Conservation (phyloP, 768 basidiomycete species). For the Fomitopsis serialis region DNA sequence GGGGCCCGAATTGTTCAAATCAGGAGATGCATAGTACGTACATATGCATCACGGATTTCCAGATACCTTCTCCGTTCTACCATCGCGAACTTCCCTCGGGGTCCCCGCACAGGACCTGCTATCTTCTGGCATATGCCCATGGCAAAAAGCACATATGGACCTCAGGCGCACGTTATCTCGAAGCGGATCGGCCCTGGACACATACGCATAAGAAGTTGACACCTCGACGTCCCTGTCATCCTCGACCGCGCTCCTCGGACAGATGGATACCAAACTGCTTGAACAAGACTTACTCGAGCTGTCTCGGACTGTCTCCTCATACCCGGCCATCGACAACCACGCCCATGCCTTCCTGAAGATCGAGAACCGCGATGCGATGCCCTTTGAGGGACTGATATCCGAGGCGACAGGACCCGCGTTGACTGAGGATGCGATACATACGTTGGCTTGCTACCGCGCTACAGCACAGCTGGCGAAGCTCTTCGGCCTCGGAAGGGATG, state of each 20-base stretch:
- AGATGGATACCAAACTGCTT: not conserved
- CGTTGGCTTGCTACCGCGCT: conserved; percentile 57
- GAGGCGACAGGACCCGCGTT: conserved; percentile 56
- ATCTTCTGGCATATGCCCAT: too few species aligned
- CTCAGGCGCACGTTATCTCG: too few species aligned
- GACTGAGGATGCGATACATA: conserved; percentile 43
- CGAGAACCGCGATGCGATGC: conserved; percentile 36
- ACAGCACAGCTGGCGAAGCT: conserved; percentile 48
- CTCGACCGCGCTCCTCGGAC: not conserved
- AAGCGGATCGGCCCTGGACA: too few species aligned
- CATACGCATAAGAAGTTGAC: too few species aligned
- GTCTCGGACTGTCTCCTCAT: conserved; percentile 15
- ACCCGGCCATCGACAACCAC: conserved; percentile 74
- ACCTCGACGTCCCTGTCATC: too few species aligned
- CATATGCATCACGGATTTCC: too few species aligned
- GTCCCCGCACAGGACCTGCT: too few species aligned
- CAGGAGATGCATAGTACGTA: too few species aligned
- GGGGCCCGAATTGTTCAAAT: too few species aligned
- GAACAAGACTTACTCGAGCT: conserved; percentile 10
- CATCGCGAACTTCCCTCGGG: too few species aligned
- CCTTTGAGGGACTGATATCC: conserved; percentile 61
- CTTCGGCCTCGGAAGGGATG: conserved; percentile 31
- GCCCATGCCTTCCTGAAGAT: conserved; percentile 63
- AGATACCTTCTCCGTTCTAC: too few species aligned
- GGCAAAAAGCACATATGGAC: too few species aligned